Evolutionary conservation across 352 stramenopile genomes (phyloP).

Genomic region (Phytophthora foliorum): DNA sequence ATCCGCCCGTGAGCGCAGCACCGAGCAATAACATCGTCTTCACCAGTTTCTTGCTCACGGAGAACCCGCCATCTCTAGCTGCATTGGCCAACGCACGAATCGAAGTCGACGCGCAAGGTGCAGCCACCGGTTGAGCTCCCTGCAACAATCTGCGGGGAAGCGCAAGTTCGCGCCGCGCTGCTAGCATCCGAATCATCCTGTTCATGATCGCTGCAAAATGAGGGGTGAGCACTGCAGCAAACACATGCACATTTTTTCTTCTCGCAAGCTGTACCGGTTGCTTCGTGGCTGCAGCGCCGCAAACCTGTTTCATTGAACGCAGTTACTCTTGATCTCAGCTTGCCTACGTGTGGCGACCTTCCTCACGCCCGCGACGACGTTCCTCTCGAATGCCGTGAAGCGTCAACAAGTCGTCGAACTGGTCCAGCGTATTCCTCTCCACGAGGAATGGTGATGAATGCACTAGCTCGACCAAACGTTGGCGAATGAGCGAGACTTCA

Average conservation of each 20-base stretch:
- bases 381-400: constrained; percentile 7
- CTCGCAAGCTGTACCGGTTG: neutral
- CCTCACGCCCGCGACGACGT: constrained; percentile 2
- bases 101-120: neutral
- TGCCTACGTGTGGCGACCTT: neutral
- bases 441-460: neutral
- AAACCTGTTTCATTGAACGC: neutral
- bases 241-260: no score
- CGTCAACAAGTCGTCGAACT: constrained; percentile 14
- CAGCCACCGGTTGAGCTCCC: neutral
- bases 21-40: constrained; percentile 24
- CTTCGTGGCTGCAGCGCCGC: neutral
- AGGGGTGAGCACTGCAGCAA: no score
- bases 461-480: constrained; percentile 13
- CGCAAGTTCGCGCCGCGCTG: neutral
- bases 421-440: neutral
- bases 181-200: constrained; percentile 17
- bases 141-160: constrained; percentile 9
- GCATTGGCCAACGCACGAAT: constrained; percentile 21
- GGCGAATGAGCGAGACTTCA: constrained; percentile 13
- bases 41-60: constrained; percentile 30
- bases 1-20: constrained; percentile 21
- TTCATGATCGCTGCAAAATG: constrained; percentile 10
- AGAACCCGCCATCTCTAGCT: constrained; percentile 15
- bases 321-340: neutral